Conservation (phyloP, 768 basidiomycete species). For the Suillus hirtellus region DNA sequence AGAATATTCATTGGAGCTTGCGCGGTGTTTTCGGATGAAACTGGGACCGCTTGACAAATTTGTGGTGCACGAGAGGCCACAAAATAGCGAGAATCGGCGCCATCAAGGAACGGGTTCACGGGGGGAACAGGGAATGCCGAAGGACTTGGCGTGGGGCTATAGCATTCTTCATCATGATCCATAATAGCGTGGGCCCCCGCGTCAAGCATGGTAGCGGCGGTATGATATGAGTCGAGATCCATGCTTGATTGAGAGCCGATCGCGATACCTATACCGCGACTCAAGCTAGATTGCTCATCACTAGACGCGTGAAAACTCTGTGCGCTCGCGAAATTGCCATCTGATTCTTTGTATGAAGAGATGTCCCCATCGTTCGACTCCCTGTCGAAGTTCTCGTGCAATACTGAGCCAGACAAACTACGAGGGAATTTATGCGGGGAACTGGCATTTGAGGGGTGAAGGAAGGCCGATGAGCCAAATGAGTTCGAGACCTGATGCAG, state of each 20-base stretch:
- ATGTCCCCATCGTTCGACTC: neutral
- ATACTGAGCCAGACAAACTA: neutral
- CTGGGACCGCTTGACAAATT: neutral
- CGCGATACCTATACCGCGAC: slow-evolving; percentile 7
- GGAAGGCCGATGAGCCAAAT: slow-evolving; percentile 7
- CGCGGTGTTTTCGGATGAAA: neutral
- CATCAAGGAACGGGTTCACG: slow-evolving; percentile 9
- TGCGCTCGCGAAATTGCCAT: neutral
- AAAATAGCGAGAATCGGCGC: neutral
- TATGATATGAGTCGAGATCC: slow-evolving; percentile 8
- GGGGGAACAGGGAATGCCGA: slow-evolving; percentile 8
- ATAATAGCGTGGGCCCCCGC: neutral
- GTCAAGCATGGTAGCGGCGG: slow-evolving; percentile 1
- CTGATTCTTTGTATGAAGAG: neutral
- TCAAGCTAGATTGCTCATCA: neutral
- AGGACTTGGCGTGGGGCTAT: slow-evolving; percentile 6
- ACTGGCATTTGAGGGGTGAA: neutral
- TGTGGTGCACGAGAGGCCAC: neutral
- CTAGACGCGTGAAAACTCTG: neutral
- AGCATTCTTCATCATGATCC: slow-evolving; percentile 8
- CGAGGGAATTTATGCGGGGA: neutral
- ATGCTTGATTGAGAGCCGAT: slow-evolving; percentile 13
- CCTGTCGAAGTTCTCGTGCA: neutral
- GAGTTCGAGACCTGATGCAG: slow-evolving; percentile 1
- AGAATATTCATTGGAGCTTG: neutral